Conservation (phyloP, 352 stramenopile species). For the Globisporangium barbulae region DNA sequence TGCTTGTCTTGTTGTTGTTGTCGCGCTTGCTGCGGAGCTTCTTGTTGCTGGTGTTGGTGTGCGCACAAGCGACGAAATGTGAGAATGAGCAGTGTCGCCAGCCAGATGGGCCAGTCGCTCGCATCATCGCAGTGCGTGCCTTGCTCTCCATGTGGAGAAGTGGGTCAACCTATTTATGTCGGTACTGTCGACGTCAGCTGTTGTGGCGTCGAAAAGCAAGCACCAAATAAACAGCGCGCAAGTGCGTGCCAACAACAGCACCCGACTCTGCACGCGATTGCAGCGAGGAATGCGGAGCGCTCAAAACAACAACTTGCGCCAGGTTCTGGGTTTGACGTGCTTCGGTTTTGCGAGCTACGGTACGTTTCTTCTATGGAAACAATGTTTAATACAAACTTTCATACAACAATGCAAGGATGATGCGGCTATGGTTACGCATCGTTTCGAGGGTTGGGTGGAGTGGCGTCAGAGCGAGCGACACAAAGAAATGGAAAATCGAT, state of each 20-base stretch:
- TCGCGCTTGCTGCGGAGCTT: neutral
- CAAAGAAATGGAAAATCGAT: neutral
- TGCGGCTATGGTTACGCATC: too few relatives aligned
- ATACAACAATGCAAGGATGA: too few relatives aligned
- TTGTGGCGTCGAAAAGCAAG: constrained; percentile 8
- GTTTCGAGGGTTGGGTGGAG: constrained; percentile 5
- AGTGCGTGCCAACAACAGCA: neutral
- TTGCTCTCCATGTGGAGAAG: neutral
- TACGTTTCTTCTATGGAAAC: too few relatives aligned
- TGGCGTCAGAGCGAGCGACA: constrained; percentile 9
- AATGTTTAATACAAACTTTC: too few relatives aligned
- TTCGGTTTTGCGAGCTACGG: neutral
- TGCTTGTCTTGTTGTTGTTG: constrained; percentile 7
- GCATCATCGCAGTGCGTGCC: neutral
- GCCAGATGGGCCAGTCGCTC: constrained; percentile 12
- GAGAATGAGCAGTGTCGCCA: constrained; percentile 11
- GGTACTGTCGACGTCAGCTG: constrained; percentile 5
- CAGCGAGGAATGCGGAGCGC: too few relatives aligned
- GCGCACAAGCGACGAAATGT: constrained; percentile 14
- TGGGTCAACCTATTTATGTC: constrained; percentile 16
- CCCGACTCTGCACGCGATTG: too few relatives aligned
- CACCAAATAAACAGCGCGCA: neutral
- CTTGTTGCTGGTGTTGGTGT: constrained; percentile 1
- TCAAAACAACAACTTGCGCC: too few relatives aligned
- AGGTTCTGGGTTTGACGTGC: neutral